A percentile compares a stretch with the other conserved stretches of the same genome.
These are phyloP conservation scores for Piromyces sp. DNA, from an alignment of 192 early-diverging fungal genomes.

Conservation along the genomic window DNA sequence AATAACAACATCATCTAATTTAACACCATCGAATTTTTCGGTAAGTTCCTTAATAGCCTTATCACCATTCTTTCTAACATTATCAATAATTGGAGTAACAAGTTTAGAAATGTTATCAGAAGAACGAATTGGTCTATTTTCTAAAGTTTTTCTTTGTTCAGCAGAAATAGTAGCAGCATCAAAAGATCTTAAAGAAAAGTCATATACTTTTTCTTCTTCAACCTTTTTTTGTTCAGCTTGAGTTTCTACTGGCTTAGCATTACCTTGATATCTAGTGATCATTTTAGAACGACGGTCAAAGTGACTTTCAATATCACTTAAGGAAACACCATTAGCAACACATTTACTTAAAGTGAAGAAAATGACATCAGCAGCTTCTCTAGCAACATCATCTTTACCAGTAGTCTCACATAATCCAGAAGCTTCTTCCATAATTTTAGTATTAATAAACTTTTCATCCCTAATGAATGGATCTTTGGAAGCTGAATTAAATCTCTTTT, in stretches of 20 bases:
- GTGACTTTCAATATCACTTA: conserved; percentile 74
- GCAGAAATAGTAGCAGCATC: not conserved
- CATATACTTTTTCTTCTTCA: not conserved
- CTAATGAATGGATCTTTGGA: conserved; percentile 83
- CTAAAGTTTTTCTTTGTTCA: conserved; percentile 22
- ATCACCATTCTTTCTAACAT: conserved; percentile 71
- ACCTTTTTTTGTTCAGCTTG: not conserved
- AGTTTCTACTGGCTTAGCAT: conserved; percentile 70
- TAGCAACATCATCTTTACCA: conserved; percentile 61
- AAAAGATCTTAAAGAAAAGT: conserved; percentile 3
- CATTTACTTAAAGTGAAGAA: conserved; percentile 89
- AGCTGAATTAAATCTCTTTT: conserved; percentile 46
- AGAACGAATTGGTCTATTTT: conserved; percentile 82
- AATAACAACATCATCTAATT: conserved; percentile 49
- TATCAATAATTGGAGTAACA: conserved; percentile 78
- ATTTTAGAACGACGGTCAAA: conserved; percentile 68
- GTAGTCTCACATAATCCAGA: conserved; percentile 73
- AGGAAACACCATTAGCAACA: conserved; percentile 54
- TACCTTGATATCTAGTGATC: conserved; percentile 69
- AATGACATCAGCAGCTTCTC: conserved; percentile 88
- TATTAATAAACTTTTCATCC: conserved; percentile 55
- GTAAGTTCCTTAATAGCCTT: conserved; percentile 68
- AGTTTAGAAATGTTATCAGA: conserved; percentile 70
- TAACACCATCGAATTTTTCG: conserved; percentile 73
- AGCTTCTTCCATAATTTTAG: conserved; percentile 95